phyloP scores from a whole-genome alignment of 176 grass and related monocot genomes.

The Carex scoparia region DNA sequence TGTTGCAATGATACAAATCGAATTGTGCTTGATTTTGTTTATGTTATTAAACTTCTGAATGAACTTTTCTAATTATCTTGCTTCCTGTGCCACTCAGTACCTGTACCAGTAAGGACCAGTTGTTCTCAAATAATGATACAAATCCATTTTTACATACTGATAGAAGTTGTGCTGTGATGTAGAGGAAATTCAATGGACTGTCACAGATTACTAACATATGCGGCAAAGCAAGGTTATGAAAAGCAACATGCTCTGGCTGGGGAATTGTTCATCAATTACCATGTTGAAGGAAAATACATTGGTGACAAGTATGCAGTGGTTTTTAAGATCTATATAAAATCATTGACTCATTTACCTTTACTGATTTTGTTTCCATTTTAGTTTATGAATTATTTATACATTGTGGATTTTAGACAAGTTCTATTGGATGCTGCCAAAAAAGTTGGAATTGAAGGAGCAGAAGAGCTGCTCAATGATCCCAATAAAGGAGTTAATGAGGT shows the following conservation, averaged over 20 bases:
- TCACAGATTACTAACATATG: constrained; percentile 84
- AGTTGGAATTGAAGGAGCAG: constrained; percentile 74
- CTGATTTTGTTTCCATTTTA: neutral
- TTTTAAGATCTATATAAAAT: neutral
- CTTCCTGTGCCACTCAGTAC: neutral
- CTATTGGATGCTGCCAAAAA: constrained; percentile 81
- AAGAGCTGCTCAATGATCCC: constrained; percentile 69
- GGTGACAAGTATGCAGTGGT: constrained; percentile 49
- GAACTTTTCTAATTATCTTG: neutral
- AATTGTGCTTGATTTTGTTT: neutral
- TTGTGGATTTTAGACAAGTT: constrained; percentile 54
- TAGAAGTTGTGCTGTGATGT: constrained; percentile 29
- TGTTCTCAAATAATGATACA: neutral
- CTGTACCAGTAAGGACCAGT: neutral
- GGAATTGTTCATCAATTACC: constrained; percentile 71
- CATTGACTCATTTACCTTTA: neutral
- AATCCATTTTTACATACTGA: constrained; percentile 5
- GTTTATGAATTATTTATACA: constrained; percentile 1
- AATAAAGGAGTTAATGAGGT: constrained; percentile 68
- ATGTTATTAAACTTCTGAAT: neutral
- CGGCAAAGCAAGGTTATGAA: constrained; percentile 64
- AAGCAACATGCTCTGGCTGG: constrained; percentile 91
- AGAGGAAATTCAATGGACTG: constrained; percentile 87
- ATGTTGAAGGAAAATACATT: constrained; percentile 80
- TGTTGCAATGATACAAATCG: neutral